Percentiles rank a stretch among this genome's conserved stretches.
Evolutionary conservation across 208 protist genomes (phyloP).

Genomic region (Tritrichomonas musculus): DNA sequence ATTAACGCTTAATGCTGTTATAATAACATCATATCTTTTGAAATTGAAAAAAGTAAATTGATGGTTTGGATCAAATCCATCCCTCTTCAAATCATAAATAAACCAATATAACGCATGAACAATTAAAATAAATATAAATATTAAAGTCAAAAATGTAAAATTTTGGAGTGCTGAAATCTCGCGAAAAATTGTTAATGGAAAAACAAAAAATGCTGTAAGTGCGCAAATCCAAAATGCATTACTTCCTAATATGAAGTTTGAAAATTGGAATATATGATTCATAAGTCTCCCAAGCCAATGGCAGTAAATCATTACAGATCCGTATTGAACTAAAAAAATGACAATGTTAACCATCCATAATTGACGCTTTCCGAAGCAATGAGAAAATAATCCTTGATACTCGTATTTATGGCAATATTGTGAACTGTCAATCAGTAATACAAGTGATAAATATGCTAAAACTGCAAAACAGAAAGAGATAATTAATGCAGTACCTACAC

Average conservation of each 20-base stretch:
- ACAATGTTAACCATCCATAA: neutral
- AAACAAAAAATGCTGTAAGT: neutral
- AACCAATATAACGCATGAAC: neutral
- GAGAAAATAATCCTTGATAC: neutral
- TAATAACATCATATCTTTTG: neutral
- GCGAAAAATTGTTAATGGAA: neutral
- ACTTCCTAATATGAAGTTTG: neutral
- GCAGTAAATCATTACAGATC: neutral
- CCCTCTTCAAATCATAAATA: neutral
- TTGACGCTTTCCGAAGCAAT: neutral
- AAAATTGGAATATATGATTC: neutral
- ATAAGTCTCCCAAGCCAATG: neutral
- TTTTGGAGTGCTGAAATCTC: neutral
- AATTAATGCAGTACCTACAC: neutral
- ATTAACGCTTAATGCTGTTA: neutral
- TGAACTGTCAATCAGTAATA: neutral
- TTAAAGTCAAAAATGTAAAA: neutral
- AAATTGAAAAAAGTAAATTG: neutral
- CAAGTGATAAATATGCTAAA: neutral
- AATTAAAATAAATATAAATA: neutral
- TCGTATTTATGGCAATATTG: neutral
- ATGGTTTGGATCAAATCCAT: neutral
- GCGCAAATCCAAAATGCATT: neutral
- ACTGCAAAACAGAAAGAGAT: neutral
- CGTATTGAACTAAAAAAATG: constrained; percentile 22